These are phyloP conservation scores for Hypoxylon rickii DNA, from an alignment of 495 filamentous ascomycete species.

Conservation along the genomic window DNA sequence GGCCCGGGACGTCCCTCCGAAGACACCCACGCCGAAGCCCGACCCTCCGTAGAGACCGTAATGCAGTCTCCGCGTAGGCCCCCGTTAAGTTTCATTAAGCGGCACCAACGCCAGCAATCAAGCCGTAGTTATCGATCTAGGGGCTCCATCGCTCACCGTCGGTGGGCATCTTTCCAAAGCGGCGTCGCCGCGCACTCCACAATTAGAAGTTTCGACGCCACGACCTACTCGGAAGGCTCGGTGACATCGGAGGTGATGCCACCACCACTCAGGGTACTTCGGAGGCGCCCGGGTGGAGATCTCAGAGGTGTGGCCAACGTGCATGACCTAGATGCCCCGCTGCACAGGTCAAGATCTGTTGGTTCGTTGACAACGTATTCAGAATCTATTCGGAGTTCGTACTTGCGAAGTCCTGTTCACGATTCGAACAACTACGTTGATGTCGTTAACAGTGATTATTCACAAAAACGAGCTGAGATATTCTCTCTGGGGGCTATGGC, in stretches of 20 bases:
- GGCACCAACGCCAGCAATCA: conserved; percentile 46
- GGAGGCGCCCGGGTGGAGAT: conserved; percentile 87
- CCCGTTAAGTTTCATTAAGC: conserved; percentile 41
- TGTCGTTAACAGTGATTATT: conserved; percentile 47
- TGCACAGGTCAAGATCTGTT: conserved; percentile 68
- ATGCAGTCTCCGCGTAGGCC: conserved; percentile 33
- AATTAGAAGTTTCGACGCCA: conserved; percentile 64
- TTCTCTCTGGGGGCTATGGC: conserved; percentile 65
- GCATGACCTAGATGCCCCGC: conserved; percentile 63
- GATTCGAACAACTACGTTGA: conserved; percentile 51
- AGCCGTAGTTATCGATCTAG: conserved; percentile 45
- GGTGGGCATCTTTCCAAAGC: conserved; percentile 73
- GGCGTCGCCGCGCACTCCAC: conserved; percentile 63
- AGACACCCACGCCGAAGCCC: conserved; percentile 21
- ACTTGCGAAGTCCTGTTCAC: conserved; percentile 45
- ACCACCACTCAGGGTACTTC: conserved; percentile 65
- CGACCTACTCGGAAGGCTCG: conserved; percentile 55
- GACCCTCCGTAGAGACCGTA: conserved; percentile 41
- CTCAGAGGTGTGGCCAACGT: conserved; percentile 78
- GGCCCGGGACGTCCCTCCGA: conserved; percentile 33
- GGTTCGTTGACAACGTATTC: conserved; percentile 71
- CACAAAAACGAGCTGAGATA: conserved; percentile 42
- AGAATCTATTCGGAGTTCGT: conserved; percentile 69
- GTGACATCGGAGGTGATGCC: conserved; percentile 46
- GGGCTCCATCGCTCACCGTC: conserved; percentile 45